Percentiles rank a stretch among this genome's conserved stretches.
Evolutionary conservation across 441 rosid species (phyloP).

Genomic region (Dalechampia spathulata): DNA sequence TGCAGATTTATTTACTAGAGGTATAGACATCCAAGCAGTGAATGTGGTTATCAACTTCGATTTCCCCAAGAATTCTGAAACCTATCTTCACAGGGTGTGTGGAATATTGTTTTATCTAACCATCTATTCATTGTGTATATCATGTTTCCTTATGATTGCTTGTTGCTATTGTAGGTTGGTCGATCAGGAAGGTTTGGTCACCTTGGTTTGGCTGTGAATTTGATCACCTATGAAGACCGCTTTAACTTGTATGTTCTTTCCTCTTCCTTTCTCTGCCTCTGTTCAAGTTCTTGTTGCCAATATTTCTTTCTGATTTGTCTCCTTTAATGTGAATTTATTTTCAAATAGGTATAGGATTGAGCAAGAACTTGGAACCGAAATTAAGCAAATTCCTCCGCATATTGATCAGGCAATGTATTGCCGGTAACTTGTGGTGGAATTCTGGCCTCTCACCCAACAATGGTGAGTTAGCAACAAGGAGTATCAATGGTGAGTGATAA

Average conservation of each 20-base stretch:
- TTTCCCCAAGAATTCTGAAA: constrained; percentile 92
- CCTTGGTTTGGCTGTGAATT: constrained; percentile 97
- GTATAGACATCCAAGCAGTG: constrained; percentile 98
- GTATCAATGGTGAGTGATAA: constrained; percentile 35
- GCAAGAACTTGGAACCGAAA: constrained; percentile 98
- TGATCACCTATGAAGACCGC: constrained; percentile 96
- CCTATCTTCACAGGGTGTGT: constrained; percentile 97
- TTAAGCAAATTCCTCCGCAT: constrained; percentile 98
- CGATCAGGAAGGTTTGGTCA: constrained; percentile 99
- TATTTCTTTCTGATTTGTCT: constrained; percentile 7
- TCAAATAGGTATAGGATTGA: constrained; percentile 88
- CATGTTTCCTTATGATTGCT: not conserved
- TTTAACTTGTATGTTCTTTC: constrained; percentile 66
- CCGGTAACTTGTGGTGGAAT: constrained; percentile 37
- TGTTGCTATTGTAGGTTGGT: constrained; percentile 56
- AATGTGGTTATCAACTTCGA: constrained; percentile 97
- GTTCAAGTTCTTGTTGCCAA: not conserved
- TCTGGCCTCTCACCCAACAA: constrained; percentile 9
- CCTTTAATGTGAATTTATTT: not conserved
- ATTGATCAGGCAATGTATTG: constrained; percentile 96
- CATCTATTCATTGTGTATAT: not conserved
- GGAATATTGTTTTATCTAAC: not conserved
- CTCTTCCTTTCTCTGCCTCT: not conserved
- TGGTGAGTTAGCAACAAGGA: constrained; percentile 14
- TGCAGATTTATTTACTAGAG: constrained; percentile 94